Conservation (phyloP, 495 filamentous ascomycete species). For the Aeminium ludgeri region DNA sequence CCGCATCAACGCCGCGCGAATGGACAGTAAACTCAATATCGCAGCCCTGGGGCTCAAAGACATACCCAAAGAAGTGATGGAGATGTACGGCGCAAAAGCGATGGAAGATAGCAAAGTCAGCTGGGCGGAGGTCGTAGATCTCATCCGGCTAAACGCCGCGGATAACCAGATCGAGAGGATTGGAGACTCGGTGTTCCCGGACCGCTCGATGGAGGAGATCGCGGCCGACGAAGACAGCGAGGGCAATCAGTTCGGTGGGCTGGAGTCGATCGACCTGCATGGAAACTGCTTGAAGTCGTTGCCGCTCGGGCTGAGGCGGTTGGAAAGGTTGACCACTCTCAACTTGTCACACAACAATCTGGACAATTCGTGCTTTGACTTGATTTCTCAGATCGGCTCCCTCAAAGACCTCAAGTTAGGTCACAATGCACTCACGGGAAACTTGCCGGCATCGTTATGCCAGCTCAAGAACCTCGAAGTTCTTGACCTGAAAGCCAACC, state of each 20-base stretch:
- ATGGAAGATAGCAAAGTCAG: slow-evolving; percentile 35
- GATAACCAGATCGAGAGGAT: slow-evolving; percentile 78
- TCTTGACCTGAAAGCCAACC: slow-evolving; percentile 69
- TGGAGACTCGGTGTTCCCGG: slow-evolving; percentile 58
- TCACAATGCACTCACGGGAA: slow-evolving; percentile 56
- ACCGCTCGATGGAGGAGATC: slow-evolving; percentile 35
- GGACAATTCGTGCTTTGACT: slow-evolving; percentile 46
- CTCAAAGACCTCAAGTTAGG: slow-evolving; percentile 68
- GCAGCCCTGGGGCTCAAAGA: slow-evolving; percentile 64
- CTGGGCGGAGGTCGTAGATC: slow-evolving; percentile 89
- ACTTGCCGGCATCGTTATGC: slow-evolving; percentile 37
- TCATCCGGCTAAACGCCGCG: slow-evolving; percentile 74
- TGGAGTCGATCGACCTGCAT: slow-evolving; percentile 74
- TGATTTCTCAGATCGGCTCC: slow-evolving; percentile 49
- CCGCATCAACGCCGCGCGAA: slow-evolving; percentile 57
- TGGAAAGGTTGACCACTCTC: slow-evolving; percentile 56
- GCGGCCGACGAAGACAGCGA: slow-evolving; percentile 44
- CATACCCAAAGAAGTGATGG: slow-evolving; percentile 68
- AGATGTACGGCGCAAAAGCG: slow-evolving; percentile 59
- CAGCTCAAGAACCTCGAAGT: slow-evolving; percentile 52
- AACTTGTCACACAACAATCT: slow-evolving; percentile 80
- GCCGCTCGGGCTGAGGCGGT: slow-evolving; percentile 56
- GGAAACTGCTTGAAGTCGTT: slow-evolving; percentile 57
- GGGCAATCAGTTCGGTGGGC: slow-evolving; percentile 63
- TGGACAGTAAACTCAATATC: slow-evolving; percentile 76